Evolutionary conservation across 805 yeast species (phyloP).

Genomic region (Kodamaea leandrae): DNA sequence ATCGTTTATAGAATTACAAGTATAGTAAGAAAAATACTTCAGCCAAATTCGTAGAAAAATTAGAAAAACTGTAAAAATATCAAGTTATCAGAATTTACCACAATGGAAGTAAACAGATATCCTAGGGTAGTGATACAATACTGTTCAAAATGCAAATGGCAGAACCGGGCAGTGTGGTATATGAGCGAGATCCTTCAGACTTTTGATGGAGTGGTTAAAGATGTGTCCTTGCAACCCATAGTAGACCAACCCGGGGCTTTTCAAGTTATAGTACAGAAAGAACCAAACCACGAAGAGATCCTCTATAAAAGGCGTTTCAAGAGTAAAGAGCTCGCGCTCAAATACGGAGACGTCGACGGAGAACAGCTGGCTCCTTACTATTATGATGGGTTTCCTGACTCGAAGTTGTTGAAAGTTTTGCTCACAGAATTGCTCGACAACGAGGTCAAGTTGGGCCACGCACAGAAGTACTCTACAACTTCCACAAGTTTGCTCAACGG

Average conservation of each 20-base stretch:
- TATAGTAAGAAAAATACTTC: too few species aligned
- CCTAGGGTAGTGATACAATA: conserved; percentile 70
- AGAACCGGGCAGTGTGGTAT: conserved; percentile 84
- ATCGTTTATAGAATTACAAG: too few species aligned
- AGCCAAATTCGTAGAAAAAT: too few species aligned
- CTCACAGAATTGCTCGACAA: conserved; percentile 59
- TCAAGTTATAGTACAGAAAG: conserved; percentile 9
- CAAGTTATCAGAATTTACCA: too few species aligned
- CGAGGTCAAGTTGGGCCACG: conserved; percentile 54
- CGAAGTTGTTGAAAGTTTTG: conserved; percentile 69
- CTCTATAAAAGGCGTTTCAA: conserved; percentile 59
- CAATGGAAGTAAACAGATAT: conserved; percentile 20
- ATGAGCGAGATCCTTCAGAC: conserved; percentile 83
- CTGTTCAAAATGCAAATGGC: conserved; percentile 87
- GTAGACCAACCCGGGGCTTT: conserved; percentile 24
- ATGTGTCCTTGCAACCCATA: conserved; percentile 23
- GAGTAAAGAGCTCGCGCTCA: conserved; percentile 24
- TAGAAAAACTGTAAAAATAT: too few species aligned
- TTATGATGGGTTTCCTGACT: conserved; percentile 82
- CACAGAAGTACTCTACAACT: conserved; percentile 37
- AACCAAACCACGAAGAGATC: conserved; percentile 11
- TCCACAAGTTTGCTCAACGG: background rate
- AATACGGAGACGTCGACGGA: conserved; percentile 16
- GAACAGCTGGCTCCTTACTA: conserved; percentile 27
- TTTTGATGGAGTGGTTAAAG: conserved; percentile 56